phyloP scores from a whole-genome alignment of 495 filamentous ascomycete genomes.

The Podospora bellae-mahoneyi region DNA sequence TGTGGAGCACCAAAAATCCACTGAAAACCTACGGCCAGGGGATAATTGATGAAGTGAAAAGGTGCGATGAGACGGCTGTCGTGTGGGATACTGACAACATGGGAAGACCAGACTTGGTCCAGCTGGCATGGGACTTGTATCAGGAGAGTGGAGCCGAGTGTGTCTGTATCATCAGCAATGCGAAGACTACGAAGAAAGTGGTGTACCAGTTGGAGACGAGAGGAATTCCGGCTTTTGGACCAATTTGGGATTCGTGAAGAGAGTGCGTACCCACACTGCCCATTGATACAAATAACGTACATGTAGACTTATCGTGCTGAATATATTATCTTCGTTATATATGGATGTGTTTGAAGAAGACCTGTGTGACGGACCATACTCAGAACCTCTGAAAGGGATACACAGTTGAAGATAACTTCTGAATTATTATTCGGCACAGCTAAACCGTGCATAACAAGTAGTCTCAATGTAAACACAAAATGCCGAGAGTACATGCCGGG shows the following conservation, averaged over 20 bases:
- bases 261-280: neutral
- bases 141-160: slow-evolving; percentile 59
- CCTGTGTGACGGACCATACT: too few relatives aligned
- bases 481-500: too few relatives aligned
- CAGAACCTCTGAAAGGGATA: too few relatives aligned
- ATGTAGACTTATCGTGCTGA: too few relatives aligned
- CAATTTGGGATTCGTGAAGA: slow-evolving; percentile 58
- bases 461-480: too few relatives aligned
- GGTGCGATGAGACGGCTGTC: slow-evolving; percentile 34
- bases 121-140: slow-evolving; percentile 52
- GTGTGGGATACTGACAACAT: slow-evolving; percentile 40
- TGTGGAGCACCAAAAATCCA: slow-evolving; percentile 44
- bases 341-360: too few relatives aligned
- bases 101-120: slow-evolving; percentile 42
- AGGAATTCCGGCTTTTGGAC: slow-evolving; percentile 63
- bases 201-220: slow-evolving; percentile 63
- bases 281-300: too few relatives aligned
- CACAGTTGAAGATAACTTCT: too few relatives aligned
- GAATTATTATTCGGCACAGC: too few relatives aligned
- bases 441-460: too few relatives aligned
- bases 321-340: too few relatives aligned
- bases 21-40: slow-evolving; percentile 38
- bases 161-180: slow-evolving; percentile 66
- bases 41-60: slow-evolving; percentile 36
- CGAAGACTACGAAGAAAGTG: slow-evolving; percentile 57